Evolutionary conservation across 176 grass and related monocot genomes (phyloP).

Genomic region (Coix lacrymajobi): DNA sequence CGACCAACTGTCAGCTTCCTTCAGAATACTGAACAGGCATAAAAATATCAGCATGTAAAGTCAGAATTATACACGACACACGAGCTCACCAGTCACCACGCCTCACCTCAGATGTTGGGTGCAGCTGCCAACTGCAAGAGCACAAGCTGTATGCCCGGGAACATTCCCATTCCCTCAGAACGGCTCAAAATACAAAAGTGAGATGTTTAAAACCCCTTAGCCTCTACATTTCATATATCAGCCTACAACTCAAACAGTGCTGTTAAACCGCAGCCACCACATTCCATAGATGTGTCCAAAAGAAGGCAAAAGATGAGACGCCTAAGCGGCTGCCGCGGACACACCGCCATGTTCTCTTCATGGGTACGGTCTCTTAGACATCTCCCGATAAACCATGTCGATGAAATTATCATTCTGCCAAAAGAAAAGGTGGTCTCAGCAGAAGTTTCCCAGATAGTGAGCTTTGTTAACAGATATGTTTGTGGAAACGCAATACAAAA

Average conservation of each 20-base stretch:
- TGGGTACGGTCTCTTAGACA: slow-evolving; percentile 36
- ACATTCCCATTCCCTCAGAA: background rate
- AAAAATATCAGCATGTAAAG: background rate
- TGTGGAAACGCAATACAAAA: background rate
- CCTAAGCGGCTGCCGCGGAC: background rate
- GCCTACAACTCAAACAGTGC: background rate
- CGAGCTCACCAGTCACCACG: background rate
- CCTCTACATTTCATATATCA: background rate
- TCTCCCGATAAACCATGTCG: slow-evolving; percentile 55
- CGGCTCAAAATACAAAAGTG: background rate
- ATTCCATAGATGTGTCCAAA: background rate
- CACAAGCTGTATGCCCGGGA: background rate
- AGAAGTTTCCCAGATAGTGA: background rate
- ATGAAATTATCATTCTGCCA: slow-evolving; percentile 60
- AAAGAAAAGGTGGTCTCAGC: background rate
- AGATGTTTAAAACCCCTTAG: background rate
- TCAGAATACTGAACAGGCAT: background rate
- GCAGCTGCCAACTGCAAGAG: background rate
- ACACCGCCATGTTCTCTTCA: background rate
- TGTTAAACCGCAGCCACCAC: slow-evolving; percentile 4
- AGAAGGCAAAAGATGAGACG: slow-evolving; percentile 17
- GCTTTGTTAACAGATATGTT: background rate
- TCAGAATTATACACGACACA: background rate
- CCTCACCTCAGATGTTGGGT: background rate
- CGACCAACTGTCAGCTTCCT: background rate